Base-by-base conservation (phyloP, 129 eudicot genomes). In the Rutidosis leptorrhynchoides region DNA sequence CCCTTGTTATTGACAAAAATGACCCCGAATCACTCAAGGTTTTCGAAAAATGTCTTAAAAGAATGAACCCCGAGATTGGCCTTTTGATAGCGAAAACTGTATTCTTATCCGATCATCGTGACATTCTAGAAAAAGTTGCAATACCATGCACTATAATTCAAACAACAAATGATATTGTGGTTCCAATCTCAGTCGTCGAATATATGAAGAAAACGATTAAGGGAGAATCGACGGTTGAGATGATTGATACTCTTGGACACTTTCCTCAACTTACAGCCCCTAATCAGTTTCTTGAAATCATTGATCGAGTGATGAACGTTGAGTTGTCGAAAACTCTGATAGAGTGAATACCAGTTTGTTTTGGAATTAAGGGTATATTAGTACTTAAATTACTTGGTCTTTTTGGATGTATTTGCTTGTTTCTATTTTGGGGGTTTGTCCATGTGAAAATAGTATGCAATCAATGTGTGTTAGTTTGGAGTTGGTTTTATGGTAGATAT, bases 181-280 rank as follows among this genome's bases (percentile, higher is more conserved):
- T 86, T 25, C 98, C 98, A 6, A 28, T 68, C 70, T 83, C 85
- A 0, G 92, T 89, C 27, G 84, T 86, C 0, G 74, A 76, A 27
- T 86, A 59, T 77, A 88, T 93, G 91, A 82, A 72, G 9, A 75
- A 62, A 63, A 88, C 64, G 69, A 82, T 88, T 48, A 82, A 72
- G 64, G 89, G 79, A 1, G 67, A 82, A 74, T 79, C 95, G 6
- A 69, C 66, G 20, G 75, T 88, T 27, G 84, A 82, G 79, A 82
- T 79, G 6, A 73, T 93, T 17, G 86, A 93, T 43, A 80, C 82
- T 3, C 62, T 62, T n/a, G 98, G 98, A n/a, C 98, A 93, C 68
- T 93, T 93, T 49, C 98, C 98, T 15, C 96, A 88, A 7, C 80
- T 93, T 49, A 88, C 95, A 2, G 87, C 83, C 8, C 92, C 81